Evolutionary conservation across 345 rosid species (phyloP).

Genomic region (Boechera divaricarpa): DNA sequence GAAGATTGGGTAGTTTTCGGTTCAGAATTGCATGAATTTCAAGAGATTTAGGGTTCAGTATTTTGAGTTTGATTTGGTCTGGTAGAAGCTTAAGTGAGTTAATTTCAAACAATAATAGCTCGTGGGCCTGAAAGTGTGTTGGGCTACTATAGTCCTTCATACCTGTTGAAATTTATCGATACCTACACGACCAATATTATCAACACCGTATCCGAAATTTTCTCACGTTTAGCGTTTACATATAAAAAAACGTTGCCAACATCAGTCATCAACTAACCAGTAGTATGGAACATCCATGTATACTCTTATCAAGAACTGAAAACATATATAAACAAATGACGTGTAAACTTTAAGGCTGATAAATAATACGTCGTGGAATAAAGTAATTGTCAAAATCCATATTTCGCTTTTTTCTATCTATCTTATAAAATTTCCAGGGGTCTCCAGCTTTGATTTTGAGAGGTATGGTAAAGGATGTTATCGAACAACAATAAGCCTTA

Average conservation of each 20-base stretch:
- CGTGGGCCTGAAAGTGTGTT: too few relatives aligned
- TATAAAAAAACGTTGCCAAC: not conserved
- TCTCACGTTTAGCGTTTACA: not conserved
- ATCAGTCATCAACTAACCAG: not conserved
- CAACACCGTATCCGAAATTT: not conserved
- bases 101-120: not conserved
- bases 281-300: not conserved
- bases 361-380: not conserved
- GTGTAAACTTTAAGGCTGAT: not conserved
- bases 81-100: not conserved
- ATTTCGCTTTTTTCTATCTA: not conserved
- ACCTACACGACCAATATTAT: not conserved
- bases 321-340: not conserved
- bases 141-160: too few relatives aligned
- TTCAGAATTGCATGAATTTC: too few relatives aligned
- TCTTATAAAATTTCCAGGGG: slow-evolving; percentile 9
- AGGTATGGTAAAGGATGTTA: slow-evolving; percentile 26
- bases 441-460: slow-evolving; percentile 25
- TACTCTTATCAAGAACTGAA: not conserved
- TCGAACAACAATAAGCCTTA: slow-evolving; percentile 13
- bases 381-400: slow-evolving; percentile 28
- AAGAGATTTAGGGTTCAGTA: too few relatives aligned
- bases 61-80: too few relatives aligned
- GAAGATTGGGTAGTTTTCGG: too few relatives aligned
- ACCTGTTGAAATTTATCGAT: not conserved